Base-by-base conservation (phyloP, 345 rosid species). In the Eucalyptus victrix region DNA sequence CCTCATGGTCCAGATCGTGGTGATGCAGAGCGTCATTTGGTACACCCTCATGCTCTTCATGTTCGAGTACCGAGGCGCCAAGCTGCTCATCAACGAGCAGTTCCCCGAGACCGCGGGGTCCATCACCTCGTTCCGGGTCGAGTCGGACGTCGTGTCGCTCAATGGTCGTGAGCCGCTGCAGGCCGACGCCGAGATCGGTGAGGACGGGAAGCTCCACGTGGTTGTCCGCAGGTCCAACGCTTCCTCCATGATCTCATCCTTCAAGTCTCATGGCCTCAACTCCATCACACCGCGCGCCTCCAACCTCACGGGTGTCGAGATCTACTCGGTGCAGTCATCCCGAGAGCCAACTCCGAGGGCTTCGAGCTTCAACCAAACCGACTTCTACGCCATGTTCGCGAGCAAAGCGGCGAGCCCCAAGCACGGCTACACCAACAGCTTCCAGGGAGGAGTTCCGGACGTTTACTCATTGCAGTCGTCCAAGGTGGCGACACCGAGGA, bases 271-370 rank as follows among this genome's bases (percentile, higher is more conserved):
- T 28, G 95, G 94, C 13, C 80, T 94, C 76, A 94, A 93, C 85
- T 90, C 93, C 32, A 32, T 93, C 65, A 91, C 98, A 1, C 99
- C 99, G 2, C 92, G 99, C 86, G 96, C 95, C 40, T 96, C 99
- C 6, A 96, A 96, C 86, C 96, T 96, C 51, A 96, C 99, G 3
- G 91, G 95, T 4, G 97, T 96, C 3, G 99, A 96, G 92, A 96
- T 96, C 44, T 96, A 96, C 89, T 96, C 98, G 2, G 96, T 94
- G 32, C 97, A 95, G 89, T 96, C 99, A 1, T 96, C 99, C 2
- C 86, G 98, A 49, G 98, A 95, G 88, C 99, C 98, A 24, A 96
- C 99, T 11, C 99, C 99, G 5, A 93, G 99, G 87, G 98, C 97
- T 42, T 97, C 99, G 3, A 97, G 99, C 91, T 97, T 97, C 88